Evolutionary conservation across 805 yeast genomes (phyloP).

Genomic region (Myxozyma vanderwaltii): DNA sequence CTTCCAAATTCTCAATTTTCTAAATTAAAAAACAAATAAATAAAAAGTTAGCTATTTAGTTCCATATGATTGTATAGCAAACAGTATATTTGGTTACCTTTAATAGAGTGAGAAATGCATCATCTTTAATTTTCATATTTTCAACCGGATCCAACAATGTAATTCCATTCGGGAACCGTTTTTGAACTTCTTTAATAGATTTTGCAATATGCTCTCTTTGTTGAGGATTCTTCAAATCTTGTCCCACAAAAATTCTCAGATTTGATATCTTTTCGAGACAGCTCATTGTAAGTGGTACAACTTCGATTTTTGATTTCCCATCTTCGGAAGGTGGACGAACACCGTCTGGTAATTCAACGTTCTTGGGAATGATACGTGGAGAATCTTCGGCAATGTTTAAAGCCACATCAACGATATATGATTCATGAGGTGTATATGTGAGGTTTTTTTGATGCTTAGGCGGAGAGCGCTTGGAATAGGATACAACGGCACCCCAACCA

Average conservation of each 20-base stretch:
- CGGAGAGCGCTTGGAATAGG: conserved; percentile 64
- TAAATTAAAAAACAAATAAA: conserved; percentile 43
- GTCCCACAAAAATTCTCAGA: conserved; percentile 77
- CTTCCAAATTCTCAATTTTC: conserved; percentile 80
- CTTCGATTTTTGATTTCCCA: conserved; percentile 71
- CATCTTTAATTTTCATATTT: conserved; percentile 87
- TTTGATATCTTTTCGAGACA: conserved; percentile 77
- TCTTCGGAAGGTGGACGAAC: conserved; percentile 77
- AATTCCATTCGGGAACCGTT: conserved; percentile 85
- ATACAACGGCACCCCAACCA: conserved; percentile 95
- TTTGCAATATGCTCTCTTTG: conserved; percentile 61
- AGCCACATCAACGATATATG: conserved; percentile 83
- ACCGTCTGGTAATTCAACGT: conserved; percentile 83
- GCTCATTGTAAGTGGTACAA: conserved; percentile 80
- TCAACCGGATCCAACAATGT: conserved; percentile 90
- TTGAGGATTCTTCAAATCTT: conserved; percentile 54
- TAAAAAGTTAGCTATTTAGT: background rate
- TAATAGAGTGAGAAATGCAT: conserved; percentile 64
- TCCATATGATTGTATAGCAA: too few relatives aligned
- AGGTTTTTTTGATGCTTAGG: conserved; percentile 38
- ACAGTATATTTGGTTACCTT: conserved; percentile 17
- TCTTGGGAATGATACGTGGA: conserved; percentile 51
- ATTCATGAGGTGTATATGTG: conserved; percentile 74
- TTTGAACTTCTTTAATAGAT: conserved; percentile 75
- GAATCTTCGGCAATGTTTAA: conserved; percentile 75